Conservation (phyloP, 129 eudicot genomes). For the Artemisia argyi region DNA sequence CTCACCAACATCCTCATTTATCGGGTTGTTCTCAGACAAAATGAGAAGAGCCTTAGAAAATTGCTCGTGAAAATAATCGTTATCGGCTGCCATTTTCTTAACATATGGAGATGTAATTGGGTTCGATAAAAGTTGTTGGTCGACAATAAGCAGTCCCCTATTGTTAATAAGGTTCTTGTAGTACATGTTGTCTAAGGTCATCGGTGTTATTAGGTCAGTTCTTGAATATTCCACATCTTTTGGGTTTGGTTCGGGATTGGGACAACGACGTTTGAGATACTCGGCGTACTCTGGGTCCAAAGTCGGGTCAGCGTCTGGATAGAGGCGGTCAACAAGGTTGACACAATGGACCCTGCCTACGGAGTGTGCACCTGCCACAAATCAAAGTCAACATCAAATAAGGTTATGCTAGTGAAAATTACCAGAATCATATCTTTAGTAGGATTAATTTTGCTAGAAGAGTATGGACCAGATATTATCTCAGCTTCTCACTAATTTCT, state of each 20-base stretch:
- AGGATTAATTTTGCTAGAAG: too few relatives aligned
- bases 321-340: slow-evolving; percentile 72
- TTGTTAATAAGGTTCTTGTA: slow-evolving; percentile 68
- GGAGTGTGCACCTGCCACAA: slow-evolving; percentile 74
- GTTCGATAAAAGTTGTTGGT: slow-evolving; percentile 61
- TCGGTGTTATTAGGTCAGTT: slow-evolving; percentile 67
- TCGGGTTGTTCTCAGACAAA: slow-evolving; percentile 85
- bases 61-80: slow-evolving; percentile 59
- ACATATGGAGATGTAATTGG: slow-evolving; percentile 64
- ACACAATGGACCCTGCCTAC: slow-evolving; percentile 82
- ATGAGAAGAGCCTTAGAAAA: slow-evolving; percentile 60
- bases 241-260: slow-evolving; percentile 67
- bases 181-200: slow-evolving; percentile 79
- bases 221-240: slow-evolving; percentile 59
- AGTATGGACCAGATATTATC: too few relatives aligned
- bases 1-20: slow-evolving; percentile 61
- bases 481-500: too few relatives aligned
- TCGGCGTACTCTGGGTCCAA: slow-evolving; percentile 52
- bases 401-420: not conserved
- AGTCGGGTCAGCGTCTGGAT: slow-evolving; percentile 77
- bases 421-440: too few relatives aligned
- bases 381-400: not conserved
- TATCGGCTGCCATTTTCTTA: slow-evolving; percentile 67
- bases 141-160: slow-evolving; percentile 60
- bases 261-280: slow-evolving; percentile 80